Evolutionary conservation across 1,139 yeast species (phyloP), one percentile per base, ranked within the genome.

Genomic region (Debaryomyces sp.): DNA sequence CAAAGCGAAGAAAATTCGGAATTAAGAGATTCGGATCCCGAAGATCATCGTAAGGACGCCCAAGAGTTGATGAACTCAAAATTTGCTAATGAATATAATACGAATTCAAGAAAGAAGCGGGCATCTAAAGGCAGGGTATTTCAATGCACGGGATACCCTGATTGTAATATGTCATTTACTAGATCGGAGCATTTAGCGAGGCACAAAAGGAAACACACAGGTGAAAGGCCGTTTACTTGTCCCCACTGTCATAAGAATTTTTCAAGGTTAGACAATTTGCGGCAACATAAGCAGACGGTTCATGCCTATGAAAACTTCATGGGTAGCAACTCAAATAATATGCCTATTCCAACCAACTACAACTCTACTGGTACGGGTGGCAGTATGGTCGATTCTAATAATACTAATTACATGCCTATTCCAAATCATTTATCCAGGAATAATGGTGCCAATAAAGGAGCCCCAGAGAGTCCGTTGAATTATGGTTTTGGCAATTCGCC

Each of bases 211-310:
- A 92, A 91, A 62, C 98, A 91, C 65, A 91, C 97, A 1, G 98
- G 97, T 40, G 98, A 92, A 66, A 77, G 96, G 49, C 98, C 98
- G 1, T 92, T 90, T 65, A 84, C 89, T 48, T 92, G 98, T 66
- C 88, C 88, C 44, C 82, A 78, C 59, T 92, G 98, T 67, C 77
- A 84, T 40, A 84, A 91, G 59, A 81, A 85, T 61, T 92, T 92
- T 63, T 85, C 94, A 26, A 77, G 97, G 43, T 72, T 90, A 54
- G 98, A 92, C 67, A 92, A 92, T 63, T 75, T 92, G 54, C 80
- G 97, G 50, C 98, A 92, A 68, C 97, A 92, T 67, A 87, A 87
- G 54, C 96, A 90, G 62, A 89, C 97, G 0, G 97, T 91, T 12
- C 97, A 91, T 64, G 91, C 95, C 27, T 85, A 84, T 64, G 91